These are phyloP conservation scores for Nemania sp. DNA, from an alignment of 2,329 filamentous ascomycete species.

Conservation along the genomic window DNA sequence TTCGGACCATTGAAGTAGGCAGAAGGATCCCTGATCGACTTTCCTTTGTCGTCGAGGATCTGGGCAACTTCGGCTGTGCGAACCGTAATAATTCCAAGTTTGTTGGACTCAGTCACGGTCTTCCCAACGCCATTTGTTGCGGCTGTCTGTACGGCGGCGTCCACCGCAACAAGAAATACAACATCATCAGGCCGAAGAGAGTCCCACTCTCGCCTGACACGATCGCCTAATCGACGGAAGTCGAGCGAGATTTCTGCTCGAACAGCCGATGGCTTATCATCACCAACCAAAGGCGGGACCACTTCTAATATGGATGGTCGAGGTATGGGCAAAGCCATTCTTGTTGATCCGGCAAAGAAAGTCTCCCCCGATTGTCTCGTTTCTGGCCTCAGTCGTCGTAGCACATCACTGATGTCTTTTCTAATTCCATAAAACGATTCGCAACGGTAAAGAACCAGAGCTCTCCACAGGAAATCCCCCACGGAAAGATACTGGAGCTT, in stretches of 20 bases:
- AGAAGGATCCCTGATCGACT: constrained; percentile 66
- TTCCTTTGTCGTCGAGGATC: constrained; percentile 83
- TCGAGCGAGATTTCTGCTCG: constrained; percentile 86
- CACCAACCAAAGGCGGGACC: constrained; percentile 79
- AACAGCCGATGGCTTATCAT: constrained; percentile 80
- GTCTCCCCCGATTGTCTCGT: constrained; percentile 66
- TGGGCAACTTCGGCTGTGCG: constrained; percentile 86
- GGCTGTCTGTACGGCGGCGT: constrained; percentile 59
- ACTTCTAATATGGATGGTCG: constrained; percentile 89
- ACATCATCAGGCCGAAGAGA: constrained; percentile 83
- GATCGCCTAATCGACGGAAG: constrained; percentile 75
- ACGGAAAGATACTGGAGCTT: constrained; percentile 95
- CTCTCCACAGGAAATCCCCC: constrained; percentile 96
- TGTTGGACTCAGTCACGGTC: constrained; percentile 57
- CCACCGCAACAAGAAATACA: constrained; percentile 81
- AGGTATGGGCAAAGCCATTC: constrained; percentile 86
- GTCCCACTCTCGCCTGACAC: constrained; percentile 87
- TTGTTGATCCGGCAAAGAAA: constrained; percentile 81
- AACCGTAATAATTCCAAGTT: constrained; percentile 69
- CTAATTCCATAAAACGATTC: constrained; percentile 94
- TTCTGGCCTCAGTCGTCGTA: constrained; percentile 79
- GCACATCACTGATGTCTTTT: constrained; percentile 82
- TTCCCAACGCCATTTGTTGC: constrained; percentile 58
- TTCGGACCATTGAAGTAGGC: constrained; percentile 66
- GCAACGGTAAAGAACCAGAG: constrained; percentile 83